phyloP scores from a whole-genome alignment of 768 basidiomycete genomes.

The Calocybe indica region DNA sequence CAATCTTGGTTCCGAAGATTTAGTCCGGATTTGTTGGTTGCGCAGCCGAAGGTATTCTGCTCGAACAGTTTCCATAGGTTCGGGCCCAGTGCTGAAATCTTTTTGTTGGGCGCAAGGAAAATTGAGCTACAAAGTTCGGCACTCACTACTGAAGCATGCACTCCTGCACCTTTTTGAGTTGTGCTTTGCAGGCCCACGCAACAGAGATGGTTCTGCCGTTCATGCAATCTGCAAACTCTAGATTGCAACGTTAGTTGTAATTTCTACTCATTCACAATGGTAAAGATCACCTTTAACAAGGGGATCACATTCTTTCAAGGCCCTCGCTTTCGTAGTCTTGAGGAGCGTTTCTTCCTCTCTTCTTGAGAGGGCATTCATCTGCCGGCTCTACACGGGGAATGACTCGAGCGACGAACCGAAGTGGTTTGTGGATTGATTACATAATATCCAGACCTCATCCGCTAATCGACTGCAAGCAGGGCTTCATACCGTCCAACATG shows the following conservation, averaged over 20 bases:
- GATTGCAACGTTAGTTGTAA: background rate
- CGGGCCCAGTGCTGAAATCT: constrained; percentile 58
- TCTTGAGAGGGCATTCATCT: constrained; percentile 80
- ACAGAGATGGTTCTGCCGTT: constrained; percentile 77
- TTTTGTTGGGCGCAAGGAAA: constrained; percentile 1
- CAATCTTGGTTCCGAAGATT: background rate
- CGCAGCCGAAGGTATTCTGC: constrained; percentile 70
- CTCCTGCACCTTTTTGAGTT: constrained; percentile 63
- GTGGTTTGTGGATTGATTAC: background rate
- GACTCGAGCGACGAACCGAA: background rate
- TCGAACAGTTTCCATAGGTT: constrained; percentile 67
- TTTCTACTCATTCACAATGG: background rate
- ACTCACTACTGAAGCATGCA: constrained; percentile 81
- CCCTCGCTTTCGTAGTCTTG: constrained; percentile 75
- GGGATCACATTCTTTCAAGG: constrained; percentile 71
- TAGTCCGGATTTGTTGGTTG: constrained; percentile 25
- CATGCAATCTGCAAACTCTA: constrained; percentile 85
- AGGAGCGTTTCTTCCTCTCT: constrained; percentile 83
- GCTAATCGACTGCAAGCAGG: no score
- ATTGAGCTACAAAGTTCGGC: background rate
- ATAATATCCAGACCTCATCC: background rate
- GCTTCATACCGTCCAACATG: no score
- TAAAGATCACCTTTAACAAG: constrained; percentile 60
- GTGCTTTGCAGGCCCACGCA: constrained; percentile 74
- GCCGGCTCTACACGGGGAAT: background rate